Evolutionary conservation across 179 eudicot species (phyloP).

Genomic region (Camellia oleifera): DNA sequence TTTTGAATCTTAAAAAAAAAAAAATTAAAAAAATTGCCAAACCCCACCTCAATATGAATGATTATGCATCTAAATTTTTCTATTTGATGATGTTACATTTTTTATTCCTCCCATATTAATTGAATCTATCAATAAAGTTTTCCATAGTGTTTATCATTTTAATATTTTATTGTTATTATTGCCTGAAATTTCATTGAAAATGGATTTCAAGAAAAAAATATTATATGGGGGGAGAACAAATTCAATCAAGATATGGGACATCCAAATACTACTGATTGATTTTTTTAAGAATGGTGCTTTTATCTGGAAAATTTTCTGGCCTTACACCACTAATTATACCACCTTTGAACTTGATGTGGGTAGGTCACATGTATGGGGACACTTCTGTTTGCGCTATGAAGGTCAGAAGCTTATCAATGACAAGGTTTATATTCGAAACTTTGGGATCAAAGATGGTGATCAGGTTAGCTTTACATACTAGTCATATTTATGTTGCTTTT

Average conservation of each 20-base stretch:
- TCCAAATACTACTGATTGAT: neutral
- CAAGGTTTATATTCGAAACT: slow-evolving; percentile 25
- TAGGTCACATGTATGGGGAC: slow-evolving; percentile 53
- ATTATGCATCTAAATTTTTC: neutral
- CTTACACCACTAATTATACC: neutral
- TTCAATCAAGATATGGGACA: neutral
- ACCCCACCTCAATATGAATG: neutral
- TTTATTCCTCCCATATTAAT: neutral
- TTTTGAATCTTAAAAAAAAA: too few species aligned
- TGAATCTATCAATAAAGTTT: neutral
- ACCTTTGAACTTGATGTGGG: slow-evolving; percentile 12
- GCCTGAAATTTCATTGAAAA: neutral
- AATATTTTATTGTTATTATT: too few species aligned
- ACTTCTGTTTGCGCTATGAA: slow-evolving; percentile 42
- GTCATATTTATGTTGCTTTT: neutral
- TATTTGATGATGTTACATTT: neutral
- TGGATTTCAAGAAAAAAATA: neutral
- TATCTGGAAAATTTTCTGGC: neutral
- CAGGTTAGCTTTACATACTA: slow-evolving; percentile 26
- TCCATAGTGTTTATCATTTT: neutral
- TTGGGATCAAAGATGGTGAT: slow-evolving; percentile 47
- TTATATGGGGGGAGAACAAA: neutral
- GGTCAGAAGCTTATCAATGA: slow-evolving; percentile 37
- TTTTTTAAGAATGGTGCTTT: neutral
- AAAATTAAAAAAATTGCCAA: too few species aligned